Evolutionary conservation across 495 filamentous ascomycete genomes (phyloP).

Genomic region (Penicillium tannophilum): DNA sequence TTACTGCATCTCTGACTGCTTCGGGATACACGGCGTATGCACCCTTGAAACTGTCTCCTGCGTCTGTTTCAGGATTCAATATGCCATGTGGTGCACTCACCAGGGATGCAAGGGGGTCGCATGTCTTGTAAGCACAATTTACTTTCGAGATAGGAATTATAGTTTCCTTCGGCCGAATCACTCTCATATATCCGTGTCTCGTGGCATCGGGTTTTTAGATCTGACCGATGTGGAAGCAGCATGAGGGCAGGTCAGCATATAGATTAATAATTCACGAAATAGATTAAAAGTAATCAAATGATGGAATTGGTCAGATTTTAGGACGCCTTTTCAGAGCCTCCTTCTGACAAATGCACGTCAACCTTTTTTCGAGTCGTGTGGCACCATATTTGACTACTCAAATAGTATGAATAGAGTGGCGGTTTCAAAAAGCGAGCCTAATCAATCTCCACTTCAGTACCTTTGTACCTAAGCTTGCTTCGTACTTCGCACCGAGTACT

Average conservation of each 20-base stretch:
- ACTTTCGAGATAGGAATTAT: not conserved
- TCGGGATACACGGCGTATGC: not conserved
- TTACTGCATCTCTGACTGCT: not conserved
- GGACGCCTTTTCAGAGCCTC: not conserved
- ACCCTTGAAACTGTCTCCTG: not conserved
- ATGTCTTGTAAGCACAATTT: not conserved
- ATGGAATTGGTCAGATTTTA: not conserved
- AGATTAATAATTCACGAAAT: no score
- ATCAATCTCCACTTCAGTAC: not conserved
- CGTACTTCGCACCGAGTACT: not conserved
- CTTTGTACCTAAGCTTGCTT: not conserved
- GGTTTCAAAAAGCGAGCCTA: not conserved
- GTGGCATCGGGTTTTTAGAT: not conserved
- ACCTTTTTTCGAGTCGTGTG: not conserved
- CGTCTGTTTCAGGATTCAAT: not conserved
- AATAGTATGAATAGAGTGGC: not conserved
- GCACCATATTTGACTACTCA: not conserved
- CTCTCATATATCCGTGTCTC: no score
- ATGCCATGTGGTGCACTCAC: not conserved
- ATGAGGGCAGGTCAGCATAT: not conserved
- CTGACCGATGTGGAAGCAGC: not conserved
- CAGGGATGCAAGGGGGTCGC: not conserved
- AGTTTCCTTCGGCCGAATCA: not conserved
- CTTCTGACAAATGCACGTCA: not conserved
- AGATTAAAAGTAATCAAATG: no score